phyloP scores from a whole-genome alignment of 1,284 basidiomycete genomes.

The Apiotrichum domesticum region DNA sequence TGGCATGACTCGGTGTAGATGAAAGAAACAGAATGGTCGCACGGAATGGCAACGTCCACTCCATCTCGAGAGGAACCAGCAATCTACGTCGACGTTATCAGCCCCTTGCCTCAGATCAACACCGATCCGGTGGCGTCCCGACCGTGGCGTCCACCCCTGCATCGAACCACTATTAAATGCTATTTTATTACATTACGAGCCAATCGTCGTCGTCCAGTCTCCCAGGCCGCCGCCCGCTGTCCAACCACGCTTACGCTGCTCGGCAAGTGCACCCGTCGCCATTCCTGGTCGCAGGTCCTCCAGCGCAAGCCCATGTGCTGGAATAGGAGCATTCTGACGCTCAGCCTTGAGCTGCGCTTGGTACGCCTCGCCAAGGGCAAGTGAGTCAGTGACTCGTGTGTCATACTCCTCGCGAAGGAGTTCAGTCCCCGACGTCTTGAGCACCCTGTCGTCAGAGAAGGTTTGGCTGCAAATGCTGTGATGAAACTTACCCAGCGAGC shows the following conservation, averaged over 20 bases:
- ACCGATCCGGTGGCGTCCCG: no score
- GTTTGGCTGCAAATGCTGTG: no score
- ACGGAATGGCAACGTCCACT: no score
- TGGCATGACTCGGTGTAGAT: no score
- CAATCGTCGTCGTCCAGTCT: conserved; percentile 64
- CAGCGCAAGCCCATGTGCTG: conserved; percentile 29
- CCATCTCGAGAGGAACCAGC: no score
- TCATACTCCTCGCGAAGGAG: conserved; percentile 67
- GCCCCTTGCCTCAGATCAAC: no score
- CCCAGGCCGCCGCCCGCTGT: conserved; percentile 52
- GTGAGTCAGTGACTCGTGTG: conserved; percentile 33
- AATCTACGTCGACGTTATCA: no score
- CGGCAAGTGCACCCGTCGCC: conserved; percentile 13
- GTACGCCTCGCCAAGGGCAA: conserved; percentile 25
- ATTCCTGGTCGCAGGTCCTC: conserved; percentile 45
- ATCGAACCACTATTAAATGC: no score
- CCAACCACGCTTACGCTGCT: conserved; percentile 33
- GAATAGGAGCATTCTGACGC: no score
- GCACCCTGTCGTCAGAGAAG: conserved; percentile 49
- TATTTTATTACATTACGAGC: no score
- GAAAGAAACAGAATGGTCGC: no score
- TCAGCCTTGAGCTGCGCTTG: conserved; percentile 33
- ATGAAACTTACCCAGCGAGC: conserved; percentile 65
- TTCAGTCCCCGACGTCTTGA: conserved; percentile 79
- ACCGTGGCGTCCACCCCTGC: no score